A percentile compares a stretch with the other conserved stretches of the same genome.
These are phyloP conservation scores for Apiotrichum domesticum DNA, from an alignment of 1,284 basidiomycete genomes.

Conservation along the genomic window DNA sequence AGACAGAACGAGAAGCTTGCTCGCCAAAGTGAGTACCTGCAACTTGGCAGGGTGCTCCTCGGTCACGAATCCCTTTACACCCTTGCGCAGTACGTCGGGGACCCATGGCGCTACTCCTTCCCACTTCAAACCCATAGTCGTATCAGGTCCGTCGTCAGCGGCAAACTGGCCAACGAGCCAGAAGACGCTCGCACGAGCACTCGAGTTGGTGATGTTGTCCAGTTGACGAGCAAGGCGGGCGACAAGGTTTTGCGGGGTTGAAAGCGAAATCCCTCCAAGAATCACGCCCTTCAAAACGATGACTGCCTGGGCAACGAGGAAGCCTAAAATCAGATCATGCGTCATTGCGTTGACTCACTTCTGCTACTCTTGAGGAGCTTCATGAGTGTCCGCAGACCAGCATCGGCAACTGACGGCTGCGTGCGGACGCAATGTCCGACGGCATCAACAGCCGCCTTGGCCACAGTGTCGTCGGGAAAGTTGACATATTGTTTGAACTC, in stretches of 20 bases:
- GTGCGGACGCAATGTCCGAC: conserved; percentile 67
- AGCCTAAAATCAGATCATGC: background rate
- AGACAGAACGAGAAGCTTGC: conserved; percentile 70
- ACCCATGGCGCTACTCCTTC: conserved; percentile 62
- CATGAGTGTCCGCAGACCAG: conserved; percentile 69
- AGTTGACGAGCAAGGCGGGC: conserved; percentile 65
- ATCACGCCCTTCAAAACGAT: conserved; percentile 78
- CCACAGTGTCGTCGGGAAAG: conserved; percentile 63
- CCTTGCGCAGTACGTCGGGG: conserved; percentile 73
- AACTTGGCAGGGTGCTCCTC: conserved; percentile 65
- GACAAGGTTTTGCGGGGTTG: conserved; percentile 59
- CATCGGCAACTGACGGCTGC: conserved; percentile 61
- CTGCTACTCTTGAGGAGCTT: conserved; percentile 60
- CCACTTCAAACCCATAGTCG: conserved; percentile 33
- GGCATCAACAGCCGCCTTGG: conserved; percentile 64
- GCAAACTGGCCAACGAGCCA: conserved; percentile 89
- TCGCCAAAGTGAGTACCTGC: conserved; percentile 71
- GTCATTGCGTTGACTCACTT: conserved; percentile 49
- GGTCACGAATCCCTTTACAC: conserved; percentile 62
- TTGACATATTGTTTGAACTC: conserved; percentile 81
- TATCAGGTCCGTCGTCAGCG: conserved; percentile 22
- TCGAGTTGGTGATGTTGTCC: conserved; percentile 68
- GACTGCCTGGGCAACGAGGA: conserved; percentile 67
- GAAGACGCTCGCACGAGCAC: conserved; percentile 74
- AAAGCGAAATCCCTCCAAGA: conserved; percentile 46